A percentile compares a stretch with the other conserved stretches of the same genome.
These are phyloP conservation scores for Gleditsia sinensis DNA, from an alignment of 306 rosid species.

Conservation along the genomic window DNA sequence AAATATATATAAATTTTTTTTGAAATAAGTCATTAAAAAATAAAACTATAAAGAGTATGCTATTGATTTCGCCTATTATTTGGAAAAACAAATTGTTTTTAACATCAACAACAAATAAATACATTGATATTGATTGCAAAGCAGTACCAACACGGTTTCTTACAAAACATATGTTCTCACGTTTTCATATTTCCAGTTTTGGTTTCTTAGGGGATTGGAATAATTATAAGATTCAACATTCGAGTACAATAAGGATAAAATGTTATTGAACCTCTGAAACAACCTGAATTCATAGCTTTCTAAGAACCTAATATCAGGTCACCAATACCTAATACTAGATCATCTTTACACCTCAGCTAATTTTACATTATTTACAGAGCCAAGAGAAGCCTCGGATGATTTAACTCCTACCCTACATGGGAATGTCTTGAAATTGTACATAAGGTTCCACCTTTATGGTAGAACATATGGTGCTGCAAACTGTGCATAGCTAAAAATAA, in stretches of 20 bases:
- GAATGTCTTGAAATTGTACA: constrained; percentile 58
- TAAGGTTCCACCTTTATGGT: constrained; percentile 45
- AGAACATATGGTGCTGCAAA: constrained; percentile 44
- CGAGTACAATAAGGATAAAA: constrained; percentile 27
- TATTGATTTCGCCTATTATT: too few species aligned
- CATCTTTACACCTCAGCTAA: constrained; percentile 73
- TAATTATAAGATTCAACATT: constrained; percentile 37
- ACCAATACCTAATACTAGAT: constrained; percentile 53
- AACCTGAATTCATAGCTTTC: constrained; percentile 53
- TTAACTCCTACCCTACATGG: constrained; percentile 45
- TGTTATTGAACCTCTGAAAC: constrained; percentile 48
- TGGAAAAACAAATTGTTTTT: too few species aligned
- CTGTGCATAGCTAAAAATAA: too few species aligned
- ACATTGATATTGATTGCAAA: too few species aligned
- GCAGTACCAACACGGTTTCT: too few species aligned
- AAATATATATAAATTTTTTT: too few species aligned
- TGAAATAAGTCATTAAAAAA: too few species aligned
- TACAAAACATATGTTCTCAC: constrained; percentile 30
- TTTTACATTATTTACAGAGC: constrained; percentile 78
- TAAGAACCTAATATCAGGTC: constrained; percentile 58
- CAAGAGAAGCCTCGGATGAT: constrained; percentile 53
- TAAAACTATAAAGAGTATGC: too few species aligned
- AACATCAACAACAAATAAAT: too few species aligned
- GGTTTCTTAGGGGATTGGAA: constrained; percentile 14
- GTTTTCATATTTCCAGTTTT: constrained; percentile 28